Percentiles rank a stretch among this genome's conserved stretches.
Evolutionary conservation across 192 early-diverging fungal species (phyloP).

Genomic region (Backusella circina): DNA sequence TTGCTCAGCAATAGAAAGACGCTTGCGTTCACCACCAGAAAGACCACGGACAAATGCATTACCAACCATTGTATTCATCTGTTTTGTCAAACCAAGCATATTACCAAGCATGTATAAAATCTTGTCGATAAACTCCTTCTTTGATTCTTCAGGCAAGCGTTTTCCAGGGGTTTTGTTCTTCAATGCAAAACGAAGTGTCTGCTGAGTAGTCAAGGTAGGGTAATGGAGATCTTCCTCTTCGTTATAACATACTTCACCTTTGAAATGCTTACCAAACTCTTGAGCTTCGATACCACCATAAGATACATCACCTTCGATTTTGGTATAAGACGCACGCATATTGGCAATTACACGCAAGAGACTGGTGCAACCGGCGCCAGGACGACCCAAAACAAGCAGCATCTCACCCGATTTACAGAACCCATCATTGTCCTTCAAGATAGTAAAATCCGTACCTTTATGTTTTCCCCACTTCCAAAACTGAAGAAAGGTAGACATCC

Average conservation of each 20-base stretch:
- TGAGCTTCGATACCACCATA: slow-evolving; percentile 68
- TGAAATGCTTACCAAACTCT: slow-evolving; percentile 57
- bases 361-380: slow-evolving; percentile 65
- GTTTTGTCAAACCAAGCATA: slow-evolving; percentile 55
- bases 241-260: slow-evolving; percentile 74
- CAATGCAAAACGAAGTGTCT: slow-evolving; percentile 76
- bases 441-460: slow-evolving; percentile 32
- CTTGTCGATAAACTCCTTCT: slow-evolving; percentile 22
- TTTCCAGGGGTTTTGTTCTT: slow-evolving; percentile 64
- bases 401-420: slow-evolving; percentile 74
- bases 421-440: slow-evolving; percentile 61
- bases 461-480: slow-evolving; percentile 19
- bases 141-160: slow-evolving; percentile 37
- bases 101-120: slow-evolving; percentile 49
- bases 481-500: slow-evolving; percentile 13
- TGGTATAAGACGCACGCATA: slow-evolving; percentile 38
- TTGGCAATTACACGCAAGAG: slow-evolving; percentile 59
- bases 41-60: slow-evolving; percentile 71
- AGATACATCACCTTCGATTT: slow-evolving; percentile 52
- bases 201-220: slow-evolving; percentile 69
- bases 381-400: slow-evolving; percentile 65
- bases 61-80: slow-evolving; percentile 61
- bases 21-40: slow-evolving; percentile 73
- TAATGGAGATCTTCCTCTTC: slow-evolving; percentile 60
- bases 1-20: slow-evolving; percentile 72